phyloP scores from a whole-genome alignment of 176 grass and related monocot genomes.

The Carex pumila region DNA sequence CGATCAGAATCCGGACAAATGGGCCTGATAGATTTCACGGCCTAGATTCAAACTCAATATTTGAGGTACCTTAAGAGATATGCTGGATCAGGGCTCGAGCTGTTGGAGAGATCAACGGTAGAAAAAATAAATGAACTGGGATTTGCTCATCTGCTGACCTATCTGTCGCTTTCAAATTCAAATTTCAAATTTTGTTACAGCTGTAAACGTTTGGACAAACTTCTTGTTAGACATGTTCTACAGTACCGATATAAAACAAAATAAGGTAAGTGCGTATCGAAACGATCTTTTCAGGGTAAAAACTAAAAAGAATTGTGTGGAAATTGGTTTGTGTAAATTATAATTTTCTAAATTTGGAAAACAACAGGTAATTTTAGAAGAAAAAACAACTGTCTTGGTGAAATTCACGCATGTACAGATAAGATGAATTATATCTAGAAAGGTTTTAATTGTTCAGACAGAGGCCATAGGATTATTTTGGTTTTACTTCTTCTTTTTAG shows the following conservation, averaged over 20 bases:
- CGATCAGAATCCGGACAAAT: too few relatives aligned
- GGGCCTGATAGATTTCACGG: too few relatives aligned
- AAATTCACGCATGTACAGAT: background rate
- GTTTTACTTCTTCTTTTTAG: too few relatives aligned
- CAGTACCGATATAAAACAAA: background rate
- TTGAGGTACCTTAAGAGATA: too few relatives aligned
- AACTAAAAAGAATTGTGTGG: background rate
- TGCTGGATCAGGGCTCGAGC: background rate
- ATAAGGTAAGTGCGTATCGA: background rate
- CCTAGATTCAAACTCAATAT: too few relatives aligned
- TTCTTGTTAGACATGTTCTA: background rate
- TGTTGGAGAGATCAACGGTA: background rate
- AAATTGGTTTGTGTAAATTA: background rate
- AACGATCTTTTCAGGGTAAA: background rate
- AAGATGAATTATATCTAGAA: background rate
- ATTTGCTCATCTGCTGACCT: background rate
- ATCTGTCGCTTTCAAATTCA: background rate
- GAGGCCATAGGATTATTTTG: too few relatives aligned
- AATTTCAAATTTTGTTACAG: constrained; percentile 23
- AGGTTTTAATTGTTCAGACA: too few relatives aligned
- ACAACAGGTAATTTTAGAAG: background rate
- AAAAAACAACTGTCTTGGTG: background rate
- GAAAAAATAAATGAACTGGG: background rate
- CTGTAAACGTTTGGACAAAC: background rate
- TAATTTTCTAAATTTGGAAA: background rate